These are phyloP conservation scores for Epichloe coenophiala DNA, from an alignment of 2,329 filamentous ascomycete genomes.

Conservation along the genomic window DNA sequence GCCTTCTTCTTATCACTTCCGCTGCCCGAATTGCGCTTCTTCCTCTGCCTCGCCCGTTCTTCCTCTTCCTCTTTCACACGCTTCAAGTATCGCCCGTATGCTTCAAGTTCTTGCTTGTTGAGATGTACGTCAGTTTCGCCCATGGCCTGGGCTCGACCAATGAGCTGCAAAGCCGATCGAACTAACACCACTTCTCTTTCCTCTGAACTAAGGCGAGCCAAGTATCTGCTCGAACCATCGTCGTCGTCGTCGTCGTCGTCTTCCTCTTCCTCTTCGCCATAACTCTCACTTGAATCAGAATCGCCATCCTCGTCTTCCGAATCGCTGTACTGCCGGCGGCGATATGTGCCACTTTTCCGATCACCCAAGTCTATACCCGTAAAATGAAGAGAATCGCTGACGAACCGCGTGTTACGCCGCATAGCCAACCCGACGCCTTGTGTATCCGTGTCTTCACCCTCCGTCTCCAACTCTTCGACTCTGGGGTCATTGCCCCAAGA, in stretches of 20 bases:
- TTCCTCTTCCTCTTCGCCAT: conserved; percentile 16
- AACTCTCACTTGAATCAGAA: conserved; percentile 11
- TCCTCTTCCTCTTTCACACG: conserved; percentile 38
- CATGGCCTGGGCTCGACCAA: conserved; percentile 61
- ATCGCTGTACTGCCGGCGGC: conserved; percentile 21
- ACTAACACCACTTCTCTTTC: conserved; percentile 65
- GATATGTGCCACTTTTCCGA: conserved; percentile 22
- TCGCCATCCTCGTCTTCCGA: conserved; percentile 23
- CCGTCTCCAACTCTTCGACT: conserved; percentile 56
- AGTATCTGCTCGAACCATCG: conserved; percentile 15
- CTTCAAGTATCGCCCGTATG: conserved; percentile 55
- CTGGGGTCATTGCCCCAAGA: conserved; percentile 21
- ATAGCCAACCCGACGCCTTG: conserved; percentile 39
- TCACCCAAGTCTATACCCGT: conserved; percentile 45
- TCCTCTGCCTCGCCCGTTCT: conserved; percentile 54
- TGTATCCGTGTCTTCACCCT: conserved; percentile 42
- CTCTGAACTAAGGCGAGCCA: conserved; percentile 42
- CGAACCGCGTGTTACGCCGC: conserved; percentile 33
- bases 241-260: conserved; percentile 19
- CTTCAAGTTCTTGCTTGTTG: conserved; percentile 65
- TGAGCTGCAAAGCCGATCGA: conserved; percentile 65
- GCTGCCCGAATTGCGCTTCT: conserved; percentile 34
- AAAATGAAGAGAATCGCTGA: conserved; percentile 47
- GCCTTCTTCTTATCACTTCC: conserved; percentile 23
- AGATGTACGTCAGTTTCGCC: conserved; percentile 71